These are phyloP conservation scores for Cyberlindnera japonica DNA, from an alignment of 805 yeast genomes.

Conservation along the genomic window DNA sequence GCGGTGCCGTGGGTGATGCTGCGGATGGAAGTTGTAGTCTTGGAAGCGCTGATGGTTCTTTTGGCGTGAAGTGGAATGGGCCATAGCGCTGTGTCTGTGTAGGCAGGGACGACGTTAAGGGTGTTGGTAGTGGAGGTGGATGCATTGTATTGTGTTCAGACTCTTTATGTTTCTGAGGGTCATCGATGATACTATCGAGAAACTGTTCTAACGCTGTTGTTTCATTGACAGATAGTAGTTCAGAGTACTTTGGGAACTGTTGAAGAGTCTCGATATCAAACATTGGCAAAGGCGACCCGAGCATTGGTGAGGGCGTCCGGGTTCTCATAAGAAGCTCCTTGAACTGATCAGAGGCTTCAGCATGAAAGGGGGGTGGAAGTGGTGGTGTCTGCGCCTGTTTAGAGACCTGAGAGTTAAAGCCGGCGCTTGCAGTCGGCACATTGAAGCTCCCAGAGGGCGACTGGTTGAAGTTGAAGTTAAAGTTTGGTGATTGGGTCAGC, in stretches of 20 bases:
- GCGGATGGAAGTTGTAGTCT: neutral
- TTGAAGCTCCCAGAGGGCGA: constrained; percentile 2
- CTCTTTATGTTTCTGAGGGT: constrained; percentile 11
- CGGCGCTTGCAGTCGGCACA: constrained; percentile 1
- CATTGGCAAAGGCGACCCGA: constrained; percentile 9
- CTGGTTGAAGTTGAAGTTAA: constrained; percentile 11
- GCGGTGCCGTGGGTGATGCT: neutral
- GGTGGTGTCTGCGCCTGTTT: neutral
- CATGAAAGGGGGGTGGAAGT: neutral
- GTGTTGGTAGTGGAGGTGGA: neutral
- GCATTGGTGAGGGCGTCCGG: constrained; percentile 16
- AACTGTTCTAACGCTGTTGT: constrained; percentile 27
- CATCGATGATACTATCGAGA: constrained; percentile 28
- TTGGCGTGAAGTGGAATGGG: too few relatives aligned
- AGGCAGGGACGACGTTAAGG: neutral
- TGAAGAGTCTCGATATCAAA: constrained; percentile 18
- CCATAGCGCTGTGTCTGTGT: too few relatives aligned
- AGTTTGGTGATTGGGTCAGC: constrained; percentile 23
- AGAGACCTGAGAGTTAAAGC: neutral
- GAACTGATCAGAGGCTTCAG: constrained; percentile 6
- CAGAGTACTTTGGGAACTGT: constrained; percentile 20
- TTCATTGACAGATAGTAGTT: constrained; percentile 26
- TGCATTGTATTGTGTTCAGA: neutral
- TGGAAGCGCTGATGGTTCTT: neutral
- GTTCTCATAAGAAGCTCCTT: constrained; percentile 14